Conservation (phyloP, 2,329 filamentous ascomycete species). For the Orbilia oligospora region DNA sequence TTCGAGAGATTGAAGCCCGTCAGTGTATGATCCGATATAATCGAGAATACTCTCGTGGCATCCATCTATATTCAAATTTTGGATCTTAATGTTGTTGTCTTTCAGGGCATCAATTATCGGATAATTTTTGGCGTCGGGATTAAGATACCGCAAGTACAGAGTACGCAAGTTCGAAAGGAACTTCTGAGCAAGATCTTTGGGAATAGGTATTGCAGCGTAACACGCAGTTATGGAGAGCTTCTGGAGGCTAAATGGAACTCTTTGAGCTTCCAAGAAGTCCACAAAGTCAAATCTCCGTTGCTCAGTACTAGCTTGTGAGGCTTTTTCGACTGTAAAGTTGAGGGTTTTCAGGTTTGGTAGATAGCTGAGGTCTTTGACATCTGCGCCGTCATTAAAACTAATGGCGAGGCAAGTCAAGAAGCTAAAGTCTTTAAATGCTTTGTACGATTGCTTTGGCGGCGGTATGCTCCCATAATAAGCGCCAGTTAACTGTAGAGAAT, state of each 20-base stretch:
- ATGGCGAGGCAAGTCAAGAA: slow-evolving; percentile 13
- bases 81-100: neutral
- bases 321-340: neutral
- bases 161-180: slow-evolving; percentile 23
- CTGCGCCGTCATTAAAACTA: neutral
- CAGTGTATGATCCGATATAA: neutral
- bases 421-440: neutral
- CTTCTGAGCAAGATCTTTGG: neutral
- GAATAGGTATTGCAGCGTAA: neutral
- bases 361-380: slow-evolving; percentile 5
- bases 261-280: slow-evolving; percentile 29
- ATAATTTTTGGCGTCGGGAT: neutral
- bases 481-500: neutral
- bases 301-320: neutral
- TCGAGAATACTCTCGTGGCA: neutral
- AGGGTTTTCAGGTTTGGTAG: slow-evolving; percentile 23
- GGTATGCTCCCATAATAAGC: neutral
- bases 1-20: neutral
- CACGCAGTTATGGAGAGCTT: neutral
- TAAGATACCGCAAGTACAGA: neutral
- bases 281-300: neutral
- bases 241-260: slow-evolving; percentile 4
- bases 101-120: neutral
- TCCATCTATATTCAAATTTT: neutral
- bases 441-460: neutral